Conservation (phyloP, 352 stramenopile genomes). For the Pythium scleroteichum region DNA sequence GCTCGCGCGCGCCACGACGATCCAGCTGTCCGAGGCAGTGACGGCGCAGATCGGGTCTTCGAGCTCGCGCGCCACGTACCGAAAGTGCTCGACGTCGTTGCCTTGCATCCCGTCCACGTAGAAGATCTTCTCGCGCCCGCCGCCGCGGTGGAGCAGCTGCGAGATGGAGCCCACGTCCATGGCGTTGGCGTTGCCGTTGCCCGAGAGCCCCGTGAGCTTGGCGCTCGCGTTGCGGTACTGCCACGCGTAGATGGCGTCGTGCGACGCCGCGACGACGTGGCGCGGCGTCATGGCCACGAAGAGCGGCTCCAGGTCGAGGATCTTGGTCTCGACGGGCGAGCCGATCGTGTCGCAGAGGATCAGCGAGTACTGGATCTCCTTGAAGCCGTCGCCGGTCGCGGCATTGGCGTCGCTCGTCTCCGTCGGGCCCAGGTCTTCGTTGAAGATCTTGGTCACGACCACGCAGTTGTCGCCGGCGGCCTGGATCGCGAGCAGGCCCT, state of each 20-base stretch:
- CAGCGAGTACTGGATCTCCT: conserved; percentile 80
- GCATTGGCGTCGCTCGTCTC: conserved; percentile 25
- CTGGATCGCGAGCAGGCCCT: conserved; percentile 74
- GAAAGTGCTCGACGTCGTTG: conserved; percentile 72
- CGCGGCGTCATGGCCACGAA: conserved; percentile 87
- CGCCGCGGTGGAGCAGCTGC: conserved; percentile 59
- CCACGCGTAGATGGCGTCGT: conserved; percentile 91
- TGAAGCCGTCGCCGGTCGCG: conserved; percentile 30
- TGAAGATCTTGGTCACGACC: conserved; percentile 82
- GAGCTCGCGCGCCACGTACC: conserved; percentile 62
- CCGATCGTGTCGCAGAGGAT: conserved; percentile 88
- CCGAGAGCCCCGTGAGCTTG: conserved; percentile 69
- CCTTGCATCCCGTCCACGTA: conserved; percentile 88
- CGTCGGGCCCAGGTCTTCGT: conserved; percentile 56
- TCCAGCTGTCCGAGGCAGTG: conserved; percentile 79
- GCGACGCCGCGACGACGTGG: conserved; percentile 79
- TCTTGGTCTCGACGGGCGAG: conserved; percentile 82
- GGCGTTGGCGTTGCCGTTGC: conserved; percentile 34
- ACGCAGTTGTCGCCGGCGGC: conserved; percentile 86
- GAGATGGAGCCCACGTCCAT: conserved; percentile 66
- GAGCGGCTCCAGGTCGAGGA: conserved; percentile 83
- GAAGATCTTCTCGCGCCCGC: conserved; percentile 86
- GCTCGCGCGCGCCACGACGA: conserved; percentile 81
- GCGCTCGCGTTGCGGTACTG: conserved; percentile 89
- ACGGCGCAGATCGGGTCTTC: conserved; percentile 89